A percentile compares a stretch with the other conserved stretches of the same genome.
Conservation (phyloP, 805 yeast genomes). For the Lachancea sp. region DNA sequence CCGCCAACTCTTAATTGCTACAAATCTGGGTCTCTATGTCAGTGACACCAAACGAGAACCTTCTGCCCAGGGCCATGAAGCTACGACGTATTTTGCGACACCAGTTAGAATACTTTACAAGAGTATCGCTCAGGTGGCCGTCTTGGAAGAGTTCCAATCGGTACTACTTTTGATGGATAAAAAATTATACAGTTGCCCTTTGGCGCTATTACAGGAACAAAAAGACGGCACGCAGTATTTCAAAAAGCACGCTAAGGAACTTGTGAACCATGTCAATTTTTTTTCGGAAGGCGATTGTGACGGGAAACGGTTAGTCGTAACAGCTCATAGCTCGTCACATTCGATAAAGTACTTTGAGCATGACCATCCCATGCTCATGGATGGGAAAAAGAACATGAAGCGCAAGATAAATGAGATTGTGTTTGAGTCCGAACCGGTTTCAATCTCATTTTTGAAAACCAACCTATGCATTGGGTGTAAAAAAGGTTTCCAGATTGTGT, state of each 20-base stretch:
- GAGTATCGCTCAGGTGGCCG: slow-evolving; percentile 80
- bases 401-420: slow-evolving; percentile 66
- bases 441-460: slow-evolving; percentile 82
- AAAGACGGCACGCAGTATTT: slow-evolving; percentile 38
- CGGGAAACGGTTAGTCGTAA: slow-evolving; percentile 82
- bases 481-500: slow-evolving; percentile 91
- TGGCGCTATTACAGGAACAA: slow-evolving; percentile 49
- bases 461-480: slow-evolving; percentile 93
- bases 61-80: slow-evolving; percentile 47
- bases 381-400: slow-evolving; percentile 63
- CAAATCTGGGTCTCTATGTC: slow-evolving; percentile 84
- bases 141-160: slow-evolving; percentile 83
- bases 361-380: slow-evolving; percentile 54
- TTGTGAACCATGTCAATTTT: slow-evolving; percentile 81
- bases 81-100: slow-evolving; percentile 49
- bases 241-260: slow-evolving; percentile 61
- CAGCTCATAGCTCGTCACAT: slow-evolving; percentile 77
- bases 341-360: slow-evolving; percentile 86
- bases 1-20: slow-evolving; percentile 80
- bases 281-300: slow-evolving; percentile 91
- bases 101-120: slow-evolving; percentile 74
- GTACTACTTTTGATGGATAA: slow-evolving; percentile 78
- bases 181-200: slow-evolving; percentile 66
- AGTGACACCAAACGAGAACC: slow-evolving; percentile 52
- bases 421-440: slow-evolving; percentile 84